A percentile compares a stretch with the other conserved stretches of the same genome.
Conservation (phyloP, 257 asterid genomes). For the Dorcoceras hygrometricum region DNA sequence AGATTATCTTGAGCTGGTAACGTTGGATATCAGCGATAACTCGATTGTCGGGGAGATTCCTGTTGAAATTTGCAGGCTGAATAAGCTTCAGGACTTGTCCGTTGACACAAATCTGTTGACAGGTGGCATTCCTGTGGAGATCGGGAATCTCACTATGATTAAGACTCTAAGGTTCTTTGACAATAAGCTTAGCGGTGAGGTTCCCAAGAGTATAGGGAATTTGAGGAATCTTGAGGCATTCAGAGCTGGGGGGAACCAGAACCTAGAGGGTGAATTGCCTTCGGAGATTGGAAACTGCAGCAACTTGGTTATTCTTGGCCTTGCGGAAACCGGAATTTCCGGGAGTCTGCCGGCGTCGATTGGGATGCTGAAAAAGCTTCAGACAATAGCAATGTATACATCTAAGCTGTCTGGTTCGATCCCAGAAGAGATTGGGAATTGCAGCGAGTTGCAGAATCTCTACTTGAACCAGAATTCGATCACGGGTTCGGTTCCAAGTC, state of each 20-base stretch:
- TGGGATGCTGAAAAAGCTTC: constrained; percentile 67
- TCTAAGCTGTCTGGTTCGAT: constrained; percentile 71
- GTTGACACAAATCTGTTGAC: constrained; percentile 55
- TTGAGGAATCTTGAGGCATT: constrained; percentile 54
- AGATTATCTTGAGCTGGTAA: constrained; percentile 45
- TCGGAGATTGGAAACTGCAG: constrained; percentile 80
- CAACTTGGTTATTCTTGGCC: constrained; percentile 55
- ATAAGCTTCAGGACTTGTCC: constrained; percentile 46
- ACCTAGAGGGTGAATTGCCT: constrained; percentile 74
- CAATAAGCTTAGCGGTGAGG: constrained; percentile 73
- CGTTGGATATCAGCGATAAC: constrained; percentile 69
- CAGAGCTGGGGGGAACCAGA: constrained; percentile 89
- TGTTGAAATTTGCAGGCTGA: constrained; percentile 51
- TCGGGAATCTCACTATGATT: constrained; percentile 59
- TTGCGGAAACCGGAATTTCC: constrained; percentile 81
- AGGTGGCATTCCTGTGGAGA: constrained; percentile 59
- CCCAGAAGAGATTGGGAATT: constrained; percentile 84
- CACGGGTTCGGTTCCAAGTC: constrained; percentile 64
- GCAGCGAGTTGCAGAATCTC: constrained; percentile 69
- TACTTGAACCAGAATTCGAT: constrained; percentile 80
- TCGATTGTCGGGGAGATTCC: constrained; percentile 74
- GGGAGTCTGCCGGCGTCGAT: constrained; percentile 70
- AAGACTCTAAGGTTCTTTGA: constrained; percentile 61
- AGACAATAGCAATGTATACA: constrained; percentile 77
- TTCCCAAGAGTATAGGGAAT: constrained; percentile 65